Evolutionary conservation across 805 yeast species (phyloP).

Genomic region (Saccharomycopsis sp.): DNA sequence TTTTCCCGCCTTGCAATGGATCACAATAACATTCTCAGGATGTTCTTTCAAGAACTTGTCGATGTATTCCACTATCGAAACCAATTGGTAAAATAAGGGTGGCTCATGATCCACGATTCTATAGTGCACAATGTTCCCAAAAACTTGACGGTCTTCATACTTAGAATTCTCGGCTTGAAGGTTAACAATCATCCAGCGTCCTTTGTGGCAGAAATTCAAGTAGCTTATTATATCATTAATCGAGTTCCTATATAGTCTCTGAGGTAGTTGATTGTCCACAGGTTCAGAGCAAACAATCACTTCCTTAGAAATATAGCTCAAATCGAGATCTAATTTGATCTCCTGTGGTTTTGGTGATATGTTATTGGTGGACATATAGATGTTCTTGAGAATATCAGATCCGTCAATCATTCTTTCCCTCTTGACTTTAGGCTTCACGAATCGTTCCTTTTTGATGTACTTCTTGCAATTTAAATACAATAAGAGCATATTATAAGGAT

Average conservation of each 20-base stretch:
- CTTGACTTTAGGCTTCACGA: too few relatives aligned
- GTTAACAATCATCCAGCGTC: constrained; percentile 69
- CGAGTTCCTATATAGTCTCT: constrained; percentile 45
- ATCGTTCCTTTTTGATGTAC: too few relatives aligned
- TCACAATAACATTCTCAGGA: constrained; percentile 46
- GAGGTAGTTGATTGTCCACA: constrained; percentile 34
- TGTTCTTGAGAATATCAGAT: neutral
- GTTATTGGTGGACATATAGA: neutral
- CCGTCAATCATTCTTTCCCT: too few relatives aligned
- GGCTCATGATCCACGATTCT: constrained; percentile 79
- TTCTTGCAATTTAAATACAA: too few relatives aligned
- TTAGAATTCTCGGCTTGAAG: constrained; percentile 53
- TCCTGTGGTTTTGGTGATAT: constrained; percentile 16
- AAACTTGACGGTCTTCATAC: constrained; percentile 29
- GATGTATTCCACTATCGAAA: constrained; percentile 40
- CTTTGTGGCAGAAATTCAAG: constrained; percentile 41
- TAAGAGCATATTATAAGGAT: too few relatives aligned
- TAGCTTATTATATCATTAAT: constrained; percentile 44
- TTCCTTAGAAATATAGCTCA: constrained; percentile 58
- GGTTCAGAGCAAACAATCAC: constrained; percentile 78
- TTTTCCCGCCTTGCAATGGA: constrained; percentile 89
- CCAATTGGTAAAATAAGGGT: constrained; percentile 53
- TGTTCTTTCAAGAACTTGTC: constrained; percentile 33
- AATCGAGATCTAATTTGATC: constrained; percentile 41
- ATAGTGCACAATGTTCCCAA: constrained; percentile 18